A percentile compares a stretch with the other conserved stretches of the same genome.
Conservation (phyloP, 345 rosid species). For the Ceriops decandra region DNA sequence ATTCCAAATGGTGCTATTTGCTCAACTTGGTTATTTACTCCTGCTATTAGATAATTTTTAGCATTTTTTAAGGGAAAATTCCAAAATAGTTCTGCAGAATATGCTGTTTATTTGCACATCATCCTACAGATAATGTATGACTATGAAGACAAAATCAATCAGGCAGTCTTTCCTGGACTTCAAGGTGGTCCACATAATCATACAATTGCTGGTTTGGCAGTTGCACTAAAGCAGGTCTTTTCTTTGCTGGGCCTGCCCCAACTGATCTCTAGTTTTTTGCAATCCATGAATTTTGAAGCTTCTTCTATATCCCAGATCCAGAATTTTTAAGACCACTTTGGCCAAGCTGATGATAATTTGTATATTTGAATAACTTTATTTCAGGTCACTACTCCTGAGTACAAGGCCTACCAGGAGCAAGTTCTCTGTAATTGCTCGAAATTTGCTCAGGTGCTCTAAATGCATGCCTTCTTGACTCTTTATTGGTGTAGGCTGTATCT, state of each 20-base stretch:
- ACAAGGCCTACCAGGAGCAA: constrained; percentile 87
- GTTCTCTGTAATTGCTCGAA: constrained; percentile 69
- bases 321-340: constrained; percentile 1
- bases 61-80: not conserved
- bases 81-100: too few relatives aligned
- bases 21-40: not conserved
- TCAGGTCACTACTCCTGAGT: constrained; percentile 77
- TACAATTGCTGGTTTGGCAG: constrained; percentile 87
- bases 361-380: constrained; percentile 12
- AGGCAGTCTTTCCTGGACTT: constrained; percentile 93
- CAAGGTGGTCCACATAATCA: constrained; percentile 99
- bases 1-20: not conserved
- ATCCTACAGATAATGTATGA: constrained; percentile 74
- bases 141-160: constrained; percentile 77
- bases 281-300: not conserved
- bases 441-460: constrained; percentile 63
- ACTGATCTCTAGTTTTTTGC: not conserved
- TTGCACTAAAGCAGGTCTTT: constrained; percentile 84
- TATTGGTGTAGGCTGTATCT: constrained; percentile 7
- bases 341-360: constrained; percentile 13
- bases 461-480: not conserved
- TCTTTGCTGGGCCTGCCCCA: constrained; percentile 1
- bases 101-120: constrained; percentile 9
- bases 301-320: not conserved
- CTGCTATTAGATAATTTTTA: not conserved